Base-by-base conservation (phyloP, 441 rosid genomes). In the Gossypium lobatum region DNA sequence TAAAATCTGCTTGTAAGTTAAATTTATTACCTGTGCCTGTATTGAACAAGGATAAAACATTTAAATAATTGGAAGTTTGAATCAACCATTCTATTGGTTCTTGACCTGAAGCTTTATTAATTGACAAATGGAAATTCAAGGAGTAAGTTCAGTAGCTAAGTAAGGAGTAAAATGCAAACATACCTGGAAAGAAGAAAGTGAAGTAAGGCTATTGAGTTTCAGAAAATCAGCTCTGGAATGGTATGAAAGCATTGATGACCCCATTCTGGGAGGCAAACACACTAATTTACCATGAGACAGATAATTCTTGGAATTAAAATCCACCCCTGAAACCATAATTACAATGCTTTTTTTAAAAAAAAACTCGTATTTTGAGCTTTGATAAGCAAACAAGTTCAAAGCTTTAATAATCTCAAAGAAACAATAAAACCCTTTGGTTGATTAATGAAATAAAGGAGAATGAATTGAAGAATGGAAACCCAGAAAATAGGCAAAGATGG, bases 161-260 rank as follows among this genome's bases (percentile, higher is more conserved):
- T 46, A 23, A 17, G 42, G 9, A 60, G 6, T 45, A 68, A 21
- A 17, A 52, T 10, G 23, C 14, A 67, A 53, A 64, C 72, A 37
- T 80, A 88, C 94, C 97, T 80, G 74, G 59, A 86, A 82, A 79
- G 88, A 89, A 85, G 75, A 13, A 62, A 84, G 83, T 28, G 79
- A 84, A 50, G 82, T 76, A 4, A 79, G 70, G 73, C 82, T 75
- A 20, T 72, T 79, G 45, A 76, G 64, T 53, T 77, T 77, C 68
- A 81, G 71, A 76, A 75, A 76, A 25, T 80, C 73, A 2, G 76
- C 64, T 46, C 73, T 71, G 3, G 77, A 57, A 45, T 37, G 39
- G 18, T 34, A 72, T 17, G 80, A 71, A 77, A 82, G 74, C 77
- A 62, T 66, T 34, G 63, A 73, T 16, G 78, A 57, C 48, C 69